Evolutionary conservation across 148 eudicot species (phyloP), one percentile per base, ranked within the genome.

Genomic region (Limonium bicolor): DNA sequence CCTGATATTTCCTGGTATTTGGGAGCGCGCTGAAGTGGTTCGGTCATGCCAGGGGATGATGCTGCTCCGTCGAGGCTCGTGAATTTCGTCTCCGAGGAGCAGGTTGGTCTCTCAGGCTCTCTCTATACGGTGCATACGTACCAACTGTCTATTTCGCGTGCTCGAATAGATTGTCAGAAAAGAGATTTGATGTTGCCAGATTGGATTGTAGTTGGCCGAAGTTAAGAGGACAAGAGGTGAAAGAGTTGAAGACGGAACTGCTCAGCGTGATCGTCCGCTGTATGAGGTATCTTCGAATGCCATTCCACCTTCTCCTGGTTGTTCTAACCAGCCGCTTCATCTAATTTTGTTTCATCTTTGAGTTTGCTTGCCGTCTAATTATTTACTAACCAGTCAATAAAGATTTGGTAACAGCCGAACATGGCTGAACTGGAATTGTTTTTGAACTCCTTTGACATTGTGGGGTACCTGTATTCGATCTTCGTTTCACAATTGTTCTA

Each of bases 221-320:
- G 59, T 83, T 2, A 77, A 72, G 72, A 76, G 37, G 60, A 79
- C 47, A 27, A 58, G 94, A 36, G 96, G 96, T 39, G 73, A 81
- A 19, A 67, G 90, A 62, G 71, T 80, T 7, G 96, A 87, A 4
- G 96, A 87, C 48, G 96, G 96, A 18, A 87, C 96, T 72, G 96
- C 94, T n/a, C 96, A 87, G 66, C 62, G 96, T 47, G 96, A 87
- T 52, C 78, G 90, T 48, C 66, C 96, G 37, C 96, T 87, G 37
- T 87, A 36, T 39, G 94, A 87, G 88, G 96, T 78, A 29, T 12
- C 10, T 13, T 43, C 18, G 7, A 18, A 13, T 5, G 30, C 17
- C 3, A 20, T 28, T 41, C 25, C 14, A 22, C 13, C 9, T 28
- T 7, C 20, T 25, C 2, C 36, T 35, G 10, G n/a, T n/a, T n/a